phyloP scores from a whole-genome alignment of 768 basidiomycete genomes.

The Mycena metata region DNA sequence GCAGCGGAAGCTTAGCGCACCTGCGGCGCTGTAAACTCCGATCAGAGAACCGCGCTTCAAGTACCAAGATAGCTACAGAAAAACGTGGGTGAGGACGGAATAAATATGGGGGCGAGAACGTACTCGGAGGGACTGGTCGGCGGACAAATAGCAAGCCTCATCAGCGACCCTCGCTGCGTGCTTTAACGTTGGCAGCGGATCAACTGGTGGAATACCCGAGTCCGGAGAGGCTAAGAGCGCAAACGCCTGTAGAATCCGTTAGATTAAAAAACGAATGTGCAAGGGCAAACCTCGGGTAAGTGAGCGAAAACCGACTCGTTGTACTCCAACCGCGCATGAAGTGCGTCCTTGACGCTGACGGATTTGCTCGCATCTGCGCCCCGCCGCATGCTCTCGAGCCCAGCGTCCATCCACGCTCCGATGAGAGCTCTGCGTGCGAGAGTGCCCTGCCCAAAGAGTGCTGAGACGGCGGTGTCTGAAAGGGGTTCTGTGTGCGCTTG shows the following conservation, averaged over 20 bases:
- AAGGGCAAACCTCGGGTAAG: conserved; percentile 72
- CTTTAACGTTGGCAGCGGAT: conserved; percentile 69
- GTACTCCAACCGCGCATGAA: conserved; percentile 68
- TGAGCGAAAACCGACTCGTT: conserved; percentile 77
- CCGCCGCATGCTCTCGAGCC: conserved; percentile 64
- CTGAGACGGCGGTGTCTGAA: conserved; percentile 76
- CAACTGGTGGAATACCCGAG: conserved; percentile 63
- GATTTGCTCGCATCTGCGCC: conserved; percentile 41
- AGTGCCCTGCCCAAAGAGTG: conserved; percentile 81
- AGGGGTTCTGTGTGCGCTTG: conserved; percentile 72
- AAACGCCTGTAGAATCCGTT: conserved; percentile 69
- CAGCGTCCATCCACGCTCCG: conserved; percentile 81
- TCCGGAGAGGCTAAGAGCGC: conserved; percentile 73
- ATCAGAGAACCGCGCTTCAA: conserved; percentile 74
- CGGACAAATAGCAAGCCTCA: conserved; percentile 73
- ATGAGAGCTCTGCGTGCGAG: conserved; percentile 74
- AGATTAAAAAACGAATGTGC: not conserved
- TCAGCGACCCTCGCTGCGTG: conserved; percentile 77
- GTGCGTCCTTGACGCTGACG: conserved; percentile 58
- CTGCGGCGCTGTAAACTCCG: conserved; percentile 78
- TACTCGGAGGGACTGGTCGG: conserved; percentile 72
- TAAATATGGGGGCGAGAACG: conserved; percentile 36
- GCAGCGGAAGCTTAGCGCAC: conserved; percentile 48
- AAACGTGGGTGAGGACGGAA: conserved; percentile 20
- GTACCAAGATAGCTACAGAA: conserved; percentile 77